phyloP scores from a whole-genome alignment of 2,329 filamentous ascomycete genomes.

The Chaetomium olivaceum region DNA sequence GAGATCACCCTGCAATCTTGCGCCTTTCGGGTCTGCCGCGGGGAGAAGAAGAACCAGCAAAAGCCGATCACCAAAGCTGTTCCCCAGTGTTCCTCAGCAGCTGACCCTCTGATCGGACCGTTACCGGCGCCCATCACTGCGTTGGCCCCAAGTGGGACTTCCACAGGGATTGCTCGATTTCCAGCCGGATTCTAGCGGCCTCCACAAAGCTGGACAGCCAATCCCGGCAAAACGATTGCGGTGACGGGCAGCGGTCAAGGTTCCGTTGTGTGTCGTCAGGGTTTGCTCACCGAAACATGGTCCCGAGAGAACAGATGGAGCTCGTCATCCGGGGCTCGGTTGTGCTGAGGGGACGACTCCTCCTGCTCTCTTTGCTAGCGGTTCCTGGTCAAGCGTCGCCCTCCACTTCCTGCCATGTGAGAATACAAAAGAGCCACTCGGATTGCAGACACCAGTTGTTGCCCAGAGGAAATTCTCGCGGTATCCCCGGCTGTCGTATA shows the following conservation, averaged over 20 bases:
- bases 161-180: conserved; percentile 3
- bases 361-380: conserved; percentile 8
- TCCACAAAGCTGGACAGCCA: conserved; percentile 25
- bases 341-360: conserved; percentile 6
- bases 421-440: conserved; percentile 6
- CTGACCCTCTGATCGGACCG: conserved; percentile 28
- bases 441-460: not conserved
- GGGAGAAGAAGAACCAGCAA: not conserved
- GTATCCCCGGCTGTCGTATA: not conserved
- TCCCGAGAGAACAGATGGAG: conserved; percentile 18
- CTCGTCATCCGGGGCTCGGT: conserved; percentile 24
- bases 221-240: conserved; percentile 23
- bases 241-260: conserved; percentile 23
- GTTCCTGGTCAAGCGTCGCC: conserved; percentile 19
- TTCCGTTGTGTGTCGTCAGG: conserved; percentile 21
- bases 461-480: not conserved
- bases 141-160: conserved; percentile 15
- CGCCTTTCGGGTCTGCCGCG: not conserved
- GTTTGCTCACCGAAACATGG: conserved; percentile 23
- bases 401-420: not conserved
- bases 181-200: conserved; percentile 22
- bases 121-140: conserved; percentile 25
- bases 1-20: not conserved
- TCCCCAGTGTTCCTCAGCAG: not conserved
- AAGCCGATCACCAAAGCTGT: not conserved